A percentile compares a stretch with the other conserved stretches of the same genome.
phyloP scores from a whole-genome alignment of 78 protist species.

The Dictyostelium discoideum region dicty_2.7 NC_007088.5:3977001-3977500 shows the following conservation, averaged over 20 bases:
- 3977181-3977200: background rate
- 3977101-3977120: background rate
- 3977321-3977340: background rate
- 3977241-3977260: background rate
- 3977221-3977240: background rate
- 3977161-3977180: background rate
- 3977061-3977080: background rate
- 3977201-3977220: background rate
- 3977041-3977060: background rate
- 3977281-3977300: constrained; percentile 46
- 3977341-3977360: constrained; percentile 48
- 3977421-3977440: constrained; percentile 33
- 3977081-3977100: background rate
- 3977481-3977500: background rate
- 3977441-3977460: background rate
- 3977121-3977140: background rate
- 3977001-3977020: background rate
- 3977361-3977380: constrained; percentile 38
- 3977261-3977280: background rate
- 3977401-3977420: constrained; percentile 47
- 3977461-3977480: constrained; percentile 35
- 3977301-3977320: background rate
- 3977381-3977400: constrained; percentile 37
- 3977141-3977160: background rate
- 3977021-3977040: background rate